A percentile compares a stretch with the other conserved stretches of the same genome.
Conservation (phyloP, 139 green algal species). For the Eudorina sp. region DNA sequence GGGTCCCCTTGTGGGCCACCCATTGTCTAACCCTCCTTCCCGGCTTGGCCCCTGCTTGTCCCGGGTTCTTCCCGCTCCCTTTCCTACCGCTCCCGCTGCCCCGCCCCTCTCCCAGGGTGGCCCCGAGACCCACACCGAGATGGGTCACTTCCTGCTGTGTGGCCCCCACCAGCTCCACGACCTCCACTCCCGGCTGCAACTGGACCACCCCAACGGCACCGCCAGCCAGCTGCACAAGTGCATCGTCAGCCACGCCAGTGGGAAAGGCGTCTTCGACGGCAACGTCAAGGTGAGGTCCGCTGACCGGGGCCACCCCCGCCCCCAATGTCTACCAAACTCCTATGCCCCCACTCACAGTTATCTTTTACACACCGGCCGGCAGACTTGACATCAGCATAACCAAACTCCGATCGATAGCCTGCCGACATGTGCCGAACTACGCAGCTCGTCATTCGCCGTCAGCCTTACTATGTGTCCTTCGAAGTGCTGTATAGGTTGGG, state of each 20-base stretch:
- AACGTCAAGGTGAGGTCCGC: constrained; percentile 84
- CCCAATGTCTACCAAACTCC: too few relatives aligned
- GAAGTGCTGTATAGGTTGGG: too few relatives aligned
- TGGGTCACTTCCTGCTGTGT: constrained; percentile 93
- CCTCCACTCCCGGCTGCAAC: constrained; percentile 89
- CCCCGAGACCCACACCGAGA: constrained; percentile 75
- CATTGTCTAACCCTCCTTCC: not conserved
- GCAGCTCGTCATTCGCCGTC: too few relatives aligned
- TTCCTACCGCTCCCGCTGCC: not conserved
- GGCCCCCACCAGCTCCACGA: constrained; percentile 94
- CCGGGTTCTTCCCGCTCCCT: not conserved
- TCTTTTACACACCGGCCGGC: too few relatives aligned
- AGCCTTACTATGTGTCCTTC: too few relatives aligned
- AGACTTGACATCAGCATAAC: too few relatives aligned
- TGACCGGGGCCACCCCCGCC: too few relatives aligned
- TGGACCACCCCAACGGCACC: constrained; percentile 84
- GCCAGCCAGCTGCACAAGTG: constrained; percentile 98
- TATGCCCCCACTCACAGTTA: too few relatives aligned
- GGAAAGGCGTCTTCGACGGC: constrained; percentile 96
- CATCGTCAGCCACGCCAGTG: constrained; percentile 88
- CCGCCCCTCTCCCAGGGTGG: constrained; percentile 49
- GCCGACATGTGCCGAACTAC: too few relatives aligned
- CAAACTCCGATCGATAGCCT: too few relatives aligned
- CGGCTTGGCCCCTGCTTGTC: not conserved
- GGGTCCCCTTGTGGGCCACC: too few relatives aligned